These are phyloP conservation scores for Chaetoscypha palmicola DNA, from an alignment of 2,329 filamentous ascomycete species.

Conservation along the genomic window DNA sequence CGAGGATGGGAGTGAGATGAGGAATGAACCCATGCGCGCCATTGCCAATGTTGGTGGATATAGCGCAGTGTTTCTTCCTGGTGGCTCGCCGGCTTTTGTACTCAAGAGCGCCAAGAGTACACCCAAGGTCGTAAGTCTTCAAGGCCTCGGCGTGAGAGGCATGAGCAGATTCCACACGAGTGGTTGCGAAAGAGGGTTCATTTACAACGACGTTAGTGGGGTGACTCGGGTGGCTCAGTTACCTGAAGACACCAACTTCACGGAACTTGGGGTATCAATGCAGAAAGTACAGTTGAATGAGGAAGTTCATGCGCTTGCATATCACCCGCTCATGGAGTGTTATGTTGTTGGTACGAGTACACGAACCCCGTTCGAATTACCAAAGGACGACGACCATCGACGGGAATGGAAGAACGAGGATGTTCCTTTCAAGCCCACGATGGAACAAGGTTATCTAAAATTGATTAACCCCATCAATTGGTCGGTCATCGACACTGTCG, in stretches of 20 bases:
- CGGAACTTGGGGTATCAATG: constrained; percentile 69
- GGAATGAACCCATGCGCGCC: constrained; percentile 38
- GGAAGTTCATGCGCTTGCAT: constrained; percentile 67
- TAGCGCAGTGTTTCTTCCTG: constrained; percentile 75
- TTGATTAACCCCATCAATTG: constrained; percentile 72
- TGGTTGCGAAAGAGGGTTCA: constrained; percentile 73
- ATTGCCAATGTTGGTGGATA: constrained; percentile 65
- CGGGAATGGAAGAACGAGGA: constrained; percentile 71
- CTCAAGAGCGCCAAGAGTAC: constrained; percentile 72
- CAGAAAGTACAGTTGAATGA: constrained; percentile 63
- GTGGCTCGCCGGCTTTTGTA: constrained; percentile 72
- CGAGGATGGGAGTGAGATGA: constrained; percentile 39
- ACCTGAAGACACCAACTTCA: constrained; percentile 58
- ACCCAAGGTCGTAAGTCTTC: constrained; percentile 68
- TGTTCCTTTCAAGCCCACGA: constrained; percentile 54
- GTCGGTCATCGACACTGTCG: constrained; percentile 68
- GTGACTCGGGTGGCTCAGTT: constrained; percentile 68
- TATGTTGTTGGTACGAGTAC: constrained; percentile 71
- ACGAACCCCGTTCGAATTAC: constrained; percentile 68
- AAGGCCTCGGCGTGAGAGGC: constrained; percentile 59
- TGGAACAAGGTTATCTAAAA: constrained; percentile 67
- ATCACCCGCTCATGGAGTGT: constrained; percentile 65
- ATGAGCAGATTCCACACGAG: constrained; percentile 72
- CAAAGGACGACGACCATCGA: constrained; percentile 76
- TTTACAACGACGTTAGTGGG: constrained; percentile 70